phyloP scores from a whole-genome alignment of 1,284 basidiomycete species.

The Tetrapyrgos nigripes region DNA sequence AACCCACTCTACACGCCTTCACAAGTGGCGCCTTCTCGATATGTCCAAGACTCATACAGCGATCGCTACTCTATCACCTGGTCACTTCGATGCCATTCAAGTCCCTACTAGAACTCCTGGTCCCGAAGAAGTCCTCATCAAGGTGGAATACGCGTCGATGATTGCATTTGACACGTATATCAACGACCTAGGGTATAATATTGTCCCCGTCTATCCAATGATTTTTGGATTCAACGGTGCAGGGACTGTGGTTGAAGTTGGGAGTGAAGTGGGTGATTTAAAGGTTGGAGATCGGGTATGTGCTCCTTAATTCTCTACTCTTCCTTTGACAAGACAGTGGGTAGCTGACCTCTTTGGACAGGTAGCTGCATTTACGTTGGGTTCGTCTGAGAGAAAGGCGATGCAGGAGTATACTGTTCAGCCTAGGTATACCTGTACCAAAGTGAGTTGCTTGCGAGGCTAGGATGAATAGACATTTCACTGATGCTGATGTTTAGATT shows the following conservation, averaged over 20 bases:
- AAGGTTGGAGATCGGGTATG: constrained; percentile 49
- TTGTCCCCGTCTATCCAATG: constrained; percentile 40
- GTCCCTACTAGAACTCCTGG: constrained; percentile 47
- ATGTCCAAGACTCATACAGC: constrained; percentile 38
- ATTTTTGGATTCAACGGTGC: constrained; percentile 48
- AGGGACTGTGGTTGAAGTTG: constrained; percentile 48
- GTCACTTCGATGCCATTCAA: constrained; percentile 44
- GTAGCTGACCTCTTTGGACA: constrained; percentile 20
- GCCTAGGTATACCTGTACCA: constrained; percentile 41
- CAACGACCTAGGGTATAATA: constrained; percentile 40
- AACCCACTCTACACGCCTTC: no score
- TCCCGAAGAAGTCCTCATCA: constrained; percentile 49
- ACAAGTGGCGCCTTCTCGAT: no score
- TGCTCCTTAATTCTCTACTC: no score
- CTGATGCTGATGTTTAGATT: no score
- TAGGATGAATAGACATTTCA: neutral
- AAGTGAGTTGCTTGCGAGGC: constrained; percentile 37
- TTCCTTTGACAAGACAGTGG: neutral
- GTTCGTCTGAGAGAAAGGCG: constrained; percentile 37
- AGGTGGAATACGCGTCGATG: constrained; percentile 51
- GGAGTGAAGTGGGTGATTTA: constrained; percentile 44
- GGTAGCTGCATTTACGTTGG: constrained; percentile 45
- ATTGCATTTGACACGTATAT: constrained; percentile 49
- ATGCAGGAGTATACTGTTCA: constrained; percentile 51
- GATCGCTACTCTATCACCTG: constrained; percentile 44